A percentile compares a stretch with the other conserved stretches of the same genome.
Evolutionary conservation across 345 rosid species (phyloP).

Genomic region (Pseudoturritis turrita): DNA sequence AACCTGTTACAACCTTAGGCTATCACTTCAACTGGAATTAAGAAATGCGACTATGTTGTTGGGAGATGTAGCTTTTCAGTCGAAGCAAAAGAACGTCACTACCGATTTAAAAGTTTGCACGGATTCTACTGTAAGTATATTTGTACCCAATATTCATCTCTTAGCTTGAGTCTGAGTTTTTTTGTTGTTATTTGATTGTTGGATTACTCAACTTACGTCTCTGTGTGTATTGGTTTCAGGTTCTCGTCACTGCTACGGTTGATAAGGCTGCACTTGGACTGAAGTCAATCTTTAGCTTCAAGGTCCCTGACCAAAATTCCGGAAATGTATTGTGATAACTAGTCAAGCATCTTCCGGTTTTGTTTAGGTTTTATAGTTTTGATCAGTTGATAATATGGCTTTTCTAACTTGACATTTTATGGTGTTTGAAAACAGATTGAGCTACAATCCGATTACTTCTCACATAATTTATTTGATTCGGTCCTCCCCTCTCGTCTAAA

Average conservation of each 20-base stretch:
- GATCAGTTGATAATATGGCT: background rate
- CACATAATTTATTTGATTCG: too few species aligned
- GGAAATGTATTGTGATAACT: constrained; percentile 48
- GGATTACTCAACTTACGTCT: background rate
- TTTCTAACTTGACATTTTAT: background rate
- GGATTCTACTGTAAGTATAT: constrained; percentile 54
- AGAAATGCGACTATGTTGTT: constrained; percentile 72
- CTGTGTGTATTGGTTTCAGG: constrained; percentile 36
- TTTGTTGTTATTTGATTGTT: background rate
- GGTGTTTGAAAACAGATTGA: constrained; percentile 51
- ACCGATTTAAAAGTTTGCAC: constrained; percentile 84
- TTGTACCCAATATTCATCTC: background rate
- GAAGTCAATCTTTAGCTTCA: too few species aligned
- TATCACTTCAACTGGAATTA: constrained; percentile 64
- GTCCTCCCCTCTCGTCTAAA: too few species aligned
- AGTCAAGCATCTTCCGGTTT: background rate
- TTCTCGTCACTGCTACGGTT: constrained; percentile 71
- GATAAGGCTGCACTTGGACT: too few species aligned
- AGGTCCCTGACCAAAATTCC: too few species aligned
- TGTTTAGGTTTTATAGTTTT: background rate
- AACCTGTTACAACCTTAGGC: constrained; percentile 36
- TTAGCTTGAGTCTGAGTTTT: background rate
- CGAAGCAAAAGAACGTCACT: constrained; percentile 76
- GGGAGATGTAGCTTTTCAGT: constrained; percentile 78
- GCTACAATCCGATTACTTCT: too few species aligned